Evolutionary conservation across 352 stramenopile species (phyloP), one percentile per base, ranked within the genome.

Genomic region (Hyaloperonospora brassicae): DNA sequence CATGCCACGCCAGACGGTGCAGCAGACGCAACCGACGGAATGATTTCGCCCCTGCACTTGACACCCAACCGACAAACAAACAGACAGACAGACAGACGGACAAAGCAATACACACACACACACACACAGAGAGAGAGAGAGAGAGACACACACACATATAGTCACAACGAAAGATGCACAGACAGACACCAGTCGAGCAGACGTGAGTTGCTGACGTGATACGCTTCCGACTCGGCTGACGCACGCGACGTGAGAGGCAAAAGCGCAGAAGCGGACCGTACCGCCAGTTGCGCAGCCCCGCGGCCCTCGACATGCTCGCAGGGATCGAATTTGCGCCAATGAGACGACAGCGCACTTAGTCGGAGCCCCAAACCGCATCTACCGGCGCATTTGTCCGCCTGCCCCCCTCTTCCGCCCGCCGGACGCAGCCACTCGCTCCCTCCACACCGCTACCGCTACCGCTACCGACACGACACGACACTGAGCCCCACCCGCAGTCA

Each of bases 211-310:
- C 17, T 17, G 17, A 17, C 17, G 17, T 17, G 17, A 17, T 17
- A 17, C 17, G 17, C 17, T 17, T 17, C 17, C 17, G 17, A 17
- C 17, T 17, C 17, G 17, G 17, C 17, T 17, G 17, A 17, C 17
- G 17, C 17, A 17, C 17, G 17, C 17, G 17, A 17, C 17, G 17
- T 17, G 17, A 17, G 17, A 17, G 17, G 17, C 17, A 17, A 17
- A 17, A 17, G 17, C 17, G 17, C 17, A 17, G 8, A 34, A 8
- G 27, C 4, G 27, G 4, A 8, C 27, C 67, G 42, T 50, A 77
- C 67, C 67, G 57, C 67, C 67, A 76, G 42, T 76, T 70, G 40
- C 67, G 67, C 22, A 76, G 42, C 10, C 67, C 60, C 14, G n/a
- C 31, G 17, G 17, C 17, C 23, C 30, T 41, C 55, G 53, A 72